Conservation (phyloP, 176 grass and related monocot genomes). For the Aechmea fasciata region DNA sequence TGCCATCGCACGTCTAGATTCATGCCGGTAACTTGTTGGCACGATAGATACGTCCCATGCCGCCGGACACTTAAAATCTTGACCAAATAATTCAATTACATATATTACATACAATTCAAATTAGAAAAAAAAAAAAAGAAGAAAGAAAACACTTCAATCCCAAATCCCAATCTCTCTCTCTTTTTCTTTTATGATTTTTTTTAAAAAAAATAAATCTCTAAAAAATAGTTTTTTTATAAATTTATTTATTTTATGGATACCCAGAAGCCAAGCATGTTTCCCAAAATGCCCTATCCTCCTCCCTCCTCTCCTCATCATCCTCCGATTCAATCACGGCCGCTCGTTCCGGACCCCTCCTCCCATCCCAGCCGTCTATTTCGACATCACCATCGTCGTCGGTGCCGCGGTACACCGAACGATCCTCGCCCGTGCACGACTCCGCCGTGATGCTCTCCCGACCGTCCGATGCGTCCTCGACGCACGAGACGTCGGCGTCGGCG, state of each 20-base stretch:
- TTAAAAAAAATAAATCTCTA: too few species aligned
- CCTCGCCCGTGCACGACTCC: slow-evolving; percentile 14
- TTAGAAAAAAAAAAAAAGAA: too few species aligned
- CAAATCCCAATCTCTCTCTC: too few species aligned
- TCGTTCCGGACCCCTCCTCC: not conserved
- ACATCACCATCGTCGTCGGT: not conserved
- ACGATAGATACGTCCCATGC: too few species aligned
- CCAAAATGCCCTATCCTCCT: slow-evolving; percentile 68
- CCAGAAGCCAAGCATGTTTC: slow-evolving; percentile 64
- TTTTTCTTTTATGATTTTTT: too few species aligned
- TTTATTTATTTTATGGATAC: slow-evolving; percentile 24
- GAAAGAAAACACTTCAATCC: not conserved
- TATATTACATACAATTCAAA: too few species aligned
- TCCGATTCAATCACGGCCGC: not conserved
- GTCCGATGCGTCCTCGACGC: too few species aligned
- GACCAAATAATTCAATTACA: too few species aligned
- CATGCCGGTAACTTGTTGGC: too few species aligned
- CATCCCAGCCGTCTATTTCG: slow-evolving; percentile 21
- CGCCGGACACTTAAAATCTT: too few species aligned
- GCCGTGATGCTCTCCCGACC: slow-evolving; percentile 37
- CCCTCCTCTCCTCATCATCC: slow-evolving; percentile 30
- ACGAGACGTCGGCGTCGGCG: not conserved
- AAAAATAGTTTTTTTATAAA: too few species aligned
- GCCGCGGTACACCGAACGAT: not conserved
- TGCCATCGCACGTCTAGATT: too few species aligned